phyloP scores from a whole-genome alignment of 2,329 filamentous ascomycete species.

The Epichloe hybrida region DNA sequence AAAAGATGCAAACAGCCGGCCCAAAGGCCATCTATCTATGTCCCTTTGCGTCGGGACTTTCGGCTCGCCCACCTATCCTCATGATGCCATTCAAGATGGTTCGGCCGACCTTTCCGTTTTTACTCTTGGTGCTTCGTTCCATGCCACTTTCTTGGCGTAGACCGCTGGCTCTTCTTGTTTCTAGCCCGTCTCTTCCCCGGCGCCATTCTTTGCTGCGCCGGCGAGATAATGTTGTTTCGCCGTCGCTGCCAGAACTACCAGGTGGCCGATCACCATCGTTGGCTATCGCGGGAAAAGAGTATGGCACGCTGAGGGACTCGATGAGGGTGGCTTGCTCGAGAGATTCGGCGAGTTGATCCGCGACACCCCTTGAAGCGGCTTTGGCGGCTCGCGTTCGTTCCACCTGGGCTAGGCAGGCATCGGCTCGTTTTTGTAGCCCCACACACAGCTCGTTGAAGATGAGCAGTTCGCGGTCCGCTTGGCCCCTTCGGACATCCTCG shows the following conservation, averaged over 20 bases:
- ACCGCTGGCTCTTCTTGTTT: slow-evolving; percentile 15
- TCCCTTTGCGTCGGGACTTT: slow-evolving; percentile 26
- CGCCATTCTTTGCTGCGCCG: slow-evolving; percentile 21
- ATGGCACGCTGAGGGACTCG: slow-evolving; percentile 20
- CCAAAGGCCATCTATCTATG: slow-evolving; percentile 6
- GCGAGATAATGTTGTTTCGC: slow-evolving; percentile 8
- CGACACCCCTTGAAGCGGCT: slow-evolving; percentile 13
- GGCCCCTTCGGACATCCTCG: slow-evolving; percentile 20
- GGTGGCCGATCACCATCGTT: slow-evolving; percentile 25
- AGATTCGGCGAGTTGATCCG: slow-evolving; percentile 30
- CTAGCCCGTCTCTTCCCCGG: slow-evolving; percentile 12
- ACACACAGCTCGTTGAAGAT: slow-evolving; percentile 39
- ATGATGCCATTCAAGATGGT: slow-evolving; percentile 32
- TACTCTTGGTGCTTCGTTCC: slow-evolving; percentile 18
- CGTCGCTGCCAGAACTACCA: slow-evolving; percentile 39
- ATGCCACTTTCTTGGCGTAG: slow-evolving; percentile 17
- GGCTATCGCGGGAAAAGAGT: slow-evolving; percentile 13
- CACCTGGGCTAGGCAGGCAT: slow-evolving; percentile 36
- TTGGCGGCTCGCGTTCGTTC: slow-evolving; percentile 31
- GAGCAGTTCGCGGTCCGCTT: slow-evolving; percentile 35
- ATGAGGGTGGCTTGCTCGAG: slow-evolving; percentile 30
- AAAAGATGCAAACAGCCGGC: not conserved
- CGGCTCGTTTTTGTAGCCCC: slow-evolving; percentile 35
- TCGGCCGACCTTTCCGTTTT: slow-evolving; percentile 27
- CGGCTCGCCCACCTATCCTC: slow-evolving; percentile 26